Conservation (phyloP, 257 asterid species). For the Solanum corneliomulleri region DNA sequence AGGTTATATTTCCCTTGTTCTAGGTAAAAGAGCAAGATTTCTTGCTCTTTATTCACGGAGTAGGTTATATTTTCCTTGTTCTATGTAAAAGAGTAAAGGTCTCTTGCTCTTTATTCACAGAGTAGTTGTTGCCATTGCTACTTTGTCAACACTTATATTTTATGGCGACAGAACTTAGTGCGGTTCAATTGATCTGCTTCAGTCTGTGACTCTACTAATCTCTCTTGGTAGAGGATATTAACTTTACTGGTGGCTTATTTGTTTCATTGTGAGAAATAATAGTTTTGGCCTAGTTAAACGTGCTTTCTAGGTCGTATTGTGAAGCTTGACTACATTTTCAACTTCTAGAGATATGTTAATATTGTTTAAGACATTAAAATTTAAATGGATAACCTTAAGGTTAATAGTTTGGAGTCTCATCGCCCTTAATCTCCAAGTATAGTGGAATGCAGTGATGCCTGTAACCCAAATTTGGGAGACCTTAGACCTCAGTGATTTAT, state of each 20-base stretch:
- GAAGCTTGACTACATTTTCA: background rate
- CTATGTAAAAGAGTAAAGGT: background rate
- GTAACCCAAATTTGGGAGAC: background rate
- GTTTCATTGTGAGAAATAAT: background rate
- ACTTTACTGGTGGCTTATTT: background rate
- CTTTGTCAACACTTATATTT: background rate
- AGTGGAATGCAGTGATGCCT: background rate
- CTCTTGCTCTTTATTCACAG: background rate
- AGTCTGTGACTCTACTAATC: background rate
- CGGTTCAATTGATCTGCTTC: background rate
- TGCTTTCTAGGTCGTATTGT: background rate
- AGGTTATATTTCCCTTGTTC: background rate
- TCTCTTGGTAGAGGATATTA: background rate
- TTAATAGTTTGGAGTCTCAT: background rate
- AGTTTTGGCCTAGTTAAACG: background rate
- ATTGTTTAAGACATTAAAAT: background rate
- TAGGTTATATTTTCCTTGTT: background rate
- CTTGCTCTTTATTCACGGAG: background rate
- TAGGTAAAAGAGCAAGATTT: background rate
- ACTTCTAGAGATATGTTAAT: background rate
- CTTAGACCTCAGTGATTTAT: background rate
- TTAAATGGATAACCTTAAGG: background rate
- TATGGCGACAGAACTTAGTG: background rate
- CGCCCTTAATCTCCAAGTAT: background rate
- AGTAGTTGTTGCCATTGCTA: background rate